Percentiles rank a stretch among this genome's conserved stretches.
Conservation (phyloP, 352 stramenopile genomes). For the Phytophthora megakarya region DNA sequence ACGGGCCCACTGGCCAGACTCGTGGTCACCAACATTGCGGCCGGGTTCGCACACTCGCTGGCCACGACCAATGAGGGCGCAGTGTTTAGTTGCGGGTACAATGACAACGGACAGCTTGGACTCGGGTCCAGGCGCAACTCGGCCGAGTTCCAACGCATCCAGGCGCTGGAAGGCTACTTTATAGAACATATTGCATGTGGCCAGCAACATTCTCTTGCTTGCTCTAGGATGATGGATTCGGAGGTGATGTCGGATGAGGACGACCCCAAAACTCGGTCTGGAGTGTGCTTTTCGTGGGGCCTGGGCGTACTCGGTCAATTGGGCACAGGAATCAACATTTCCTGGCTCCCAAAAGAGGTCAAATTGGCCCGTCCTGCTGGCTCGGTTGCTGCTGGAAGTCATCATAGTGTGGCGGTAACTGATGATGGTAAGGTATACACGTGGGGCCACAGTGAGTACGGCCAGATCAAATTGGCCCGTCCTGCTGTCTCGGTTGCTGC, state of each 20-base stretch:
- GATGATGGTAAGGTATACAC: constrained; percentile 62
- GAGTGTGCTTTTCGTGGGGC: constrained; percentile 77
- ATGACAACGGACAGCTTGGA: constrained; percentile 81
- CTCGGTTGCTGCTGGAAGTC: constrained; percentile 67
- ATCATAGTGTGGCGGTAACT: constrained; percentile 77
- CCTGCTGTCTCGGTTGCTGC: constrained; percentile 64
- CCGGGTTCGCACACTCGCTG: constrained; percentile 80
- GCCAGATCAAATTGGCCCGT: constrained; percentile 55
- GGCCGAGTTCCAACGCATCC: constrained; percentile 60
- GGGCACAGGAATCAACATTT: constrained; percentile 65
- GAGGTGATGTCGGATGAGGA: constrained; percentile 2
- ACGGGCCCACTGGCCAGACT: constrained; percentile 41
- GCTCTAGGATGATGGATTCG: constrained; percentile 29
- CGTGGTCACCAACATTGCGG: constrained; percentile 54
- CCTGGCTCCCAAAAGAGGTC: constrained; percentile 65
- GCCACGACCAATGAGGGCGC: constrained; percentile 53
- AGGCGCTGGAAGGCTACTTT: constrained; percentile 50
- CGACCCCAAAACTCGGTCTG: constrained; percentile 34
- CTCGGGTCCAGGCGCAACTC: constrained; percentile 68
- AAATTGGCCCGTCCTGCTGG: constrained; percentile 57
- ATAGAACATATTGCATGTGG: constrained; percentile 75
- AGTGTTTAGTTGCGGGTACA: constrained; percentile 83
- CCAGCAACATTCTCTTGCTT: constrained; percentile 80
- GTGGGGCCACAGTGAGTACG: constrained; percentile 83
- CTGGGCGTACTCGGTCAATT: constrained; percentile 77